A percentile compares a stretch with the other conserved stretches of the same genome.
These are phyloP conservation scores for Puccinia polysora DNA, from an alignment of 1,284 basidiomycete species.

Conservation along the genomic window DNA sequence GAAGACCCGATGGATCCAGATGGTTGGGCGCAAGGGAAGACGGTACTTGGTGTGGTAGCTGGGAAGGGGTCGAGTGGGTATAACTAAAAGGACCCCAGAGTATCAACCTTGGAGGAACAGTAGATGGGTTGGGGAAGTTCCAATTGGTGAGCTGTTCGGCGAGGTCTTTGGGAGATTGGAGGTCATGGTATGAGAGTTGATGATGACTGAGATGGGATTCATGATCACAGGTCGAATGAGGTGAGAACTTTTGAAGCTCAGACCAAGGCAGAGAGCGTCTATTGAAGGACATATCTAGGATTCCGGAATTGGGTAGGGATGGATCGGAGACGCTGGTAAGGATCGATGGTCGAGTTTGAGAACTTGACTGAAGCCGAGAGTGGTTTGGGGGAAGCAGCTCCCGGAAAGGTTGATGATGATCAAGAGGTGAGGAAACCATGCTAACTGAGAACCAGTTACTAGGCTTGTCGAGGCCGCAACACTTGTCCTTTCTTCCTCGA, in stretches of 20 bases:
- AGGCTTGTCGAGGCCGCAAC: not conserved
- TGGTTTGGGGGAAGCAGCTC: constrained; percentile 14
- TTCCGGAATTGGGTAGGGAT: not conserved
- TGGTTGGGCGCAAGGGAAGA: not conserved
- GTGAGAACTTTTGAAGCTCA: constrained; percentile 21
- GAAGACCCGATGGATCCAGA: not conserved
- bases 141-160: not conserved
- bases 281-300: constrained; percentile 35
- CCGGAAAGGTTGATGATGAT: constrained; percentile 9
- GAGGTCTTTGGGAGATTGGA: not conserved
- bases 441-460: constrained; percentile 6
- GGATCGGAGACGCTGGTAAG: not conserved
- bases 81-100: constrained; percentile 25
- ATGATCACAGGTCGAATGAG: constrained; percentile 9
- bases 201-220: too few species aligned
- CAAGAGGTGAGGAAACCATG: constrained; percentile 16
- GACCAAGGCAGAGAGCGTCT: constrained; percentile 26
- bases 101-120: constrained; percentile 13
- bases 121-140: constrained; percentile 12
- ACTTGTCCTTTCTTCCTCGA: too few species aligned
- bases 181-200: not conserved
- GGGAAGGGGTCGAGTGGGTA: not conserved
- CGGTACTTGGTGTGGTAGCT: not conserved
- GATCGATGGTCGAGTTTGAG: constrained; percentile 11
- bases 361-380: not conserved